Base-by-base conservation (phyloP, 768 basidiomycete species). In the Tricholoma hemisulphureum region DNA sequence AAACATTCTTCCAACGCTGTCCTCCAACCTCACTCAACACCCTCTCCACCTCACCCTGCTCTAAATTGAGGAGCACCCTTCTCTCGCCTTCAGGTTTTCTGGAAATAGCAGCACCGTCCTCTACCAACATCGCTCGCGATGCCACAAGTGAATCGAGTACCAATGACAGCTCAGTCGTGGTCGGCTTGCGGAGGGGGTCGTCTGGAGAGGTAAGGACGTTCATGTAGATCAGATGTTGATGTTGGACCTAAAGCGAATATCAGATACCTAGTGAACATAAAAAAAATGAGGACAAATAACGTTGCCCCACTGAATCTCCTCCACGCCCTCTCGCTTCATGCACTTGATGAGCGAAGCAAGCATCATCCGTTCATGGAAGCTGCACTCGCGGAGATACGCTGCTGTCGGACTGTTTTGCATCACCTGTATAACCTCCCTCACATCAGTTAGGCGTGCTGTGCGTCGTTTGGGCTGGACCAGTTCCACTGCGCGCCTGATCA, bases 351-450 rank as follows among this genome's bases (percentile, higher is more conserved):
- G 69, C 1, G 94, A 85, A 14, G 88, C 89, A 16, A 98, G 79
- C 87, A 97, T 88, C 48, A 95, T 80, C 37, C 89, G 84, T 68
- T 97, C 94, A 66, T 96, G 93, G 60, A 93, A 80, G 72, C 90
- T 90, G 63, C 93, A 88, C 32, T 90, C 86, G 46, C 83, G 82
- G 23, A 98, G 72, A 67, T 88, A 97, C 13, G 87, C 86, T 4
- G 92, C 89, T 1, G 88, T 93, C 2, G 95, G 95, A 63, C 90
- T 95, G 63, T 91, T 93, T 66, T 95, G 93, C 88, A 96, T 90
- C 37, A 83, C 83, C 63, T 84, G 83, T 53, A 94, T 85, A 8
- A 96, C 93, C 51, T 85, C 82, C 64, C 80, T 83, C 63, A 96
- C 86, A 56, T 96, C 91, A 18, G 80, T 81, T 0, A 83, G 83